Evolutionary conservation across 441 rosid species (phyloP), one percentile per base, ranked within the genome.

Genomic region (Gossypium lobatum): DNA sequence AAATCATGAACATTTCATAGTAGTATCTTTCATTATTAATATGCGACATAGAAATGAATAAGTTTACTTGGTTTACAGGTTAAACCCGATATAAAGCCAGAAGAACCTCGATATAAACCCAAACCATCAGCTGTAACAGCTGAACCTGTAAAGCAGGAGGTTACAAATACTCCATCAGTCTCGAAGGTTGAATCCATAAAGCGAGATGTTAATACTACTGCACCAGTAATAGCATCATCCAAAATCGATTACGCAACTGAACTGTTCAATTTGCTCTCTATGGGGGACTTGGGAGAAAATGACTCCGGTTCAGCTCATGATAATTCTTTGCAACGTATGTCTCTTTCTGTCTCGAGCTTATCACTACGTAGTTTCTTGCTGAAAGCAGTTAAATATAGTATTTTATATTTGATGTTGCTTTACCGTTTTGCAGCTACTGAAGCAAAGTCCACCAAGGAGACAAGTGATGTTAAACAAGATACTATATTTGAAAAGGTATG

Each of bases 171-270:
- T 55, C 54, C 83, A 76, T 75, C 66, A 31, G 70, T 31, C 39
- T 9, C 82, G 13, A 72, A 75, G 70, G 75, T 71, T 60, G 75
- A 34, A 34, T 34, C 42, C 42, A 64, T 25, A 20, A 82, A 76
- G 55, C 65, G 72, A 75, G 82, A 74, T 17, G 72, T 75, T 31
- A 72, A 18, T 65, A 53, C 58, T 42, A 21, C 76, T 58, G 50
- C 83, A 75, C 75, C 64, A 23, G 72, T 26, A 16, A 13, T 34
- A 6, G 42, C 70, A 48, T 85, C 81, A 26, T 66, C 76, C 45
- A 86, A 86, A 81, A 83, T 88, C 61, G 91, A 88, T 76, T 88
- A 89, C 75, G 89, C 87, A 17, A 84, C 91, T 6, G 88, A 88
- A 64, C 95, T 88, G 73, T 86, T 88, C 77, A 84, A 84, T 70